Evolutionary conservation across 768 basidiomycete genomes (phyloP), one percentile per base, ranked within the genome.

Genomic region (Termitomyces titanicus): DNA sequence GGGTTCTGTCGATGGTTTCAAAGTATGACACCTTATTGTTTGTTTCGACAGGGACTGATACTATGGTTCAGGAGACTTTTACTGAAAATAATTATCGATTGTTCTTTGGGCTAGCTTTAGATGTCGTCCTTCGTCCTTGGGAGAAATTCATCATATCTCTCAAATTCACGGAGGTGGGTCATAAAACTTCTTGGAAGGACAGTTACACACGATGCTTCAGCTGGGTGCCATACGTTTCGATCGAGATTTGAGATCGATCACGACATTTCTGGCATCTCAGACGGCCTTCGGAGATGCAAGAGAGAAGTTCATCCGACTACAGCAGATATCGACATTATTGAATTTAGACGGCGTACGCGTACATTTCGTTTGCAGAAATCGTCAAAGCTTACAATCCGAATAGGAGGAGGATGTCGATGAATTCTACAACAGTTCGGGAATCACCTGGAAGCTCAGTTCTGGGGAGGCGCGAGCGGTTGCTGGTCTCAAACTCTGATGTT

Each of bases 181-280:
- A 5, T 24, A 27, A 43, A n/a, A 42, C 11, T 15, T 45, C 13
- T 22, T 38, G 43, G 31, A n/a, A 13, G 22, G 40, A 47, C 18
- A 18, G 39, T 47, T 44, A 43, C 56, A 52, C 18, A 51, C 2
- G 20, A 7, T 47, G 44, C 17, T 51, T 15, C 61, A 98, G 95
- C 81, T 98, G 55, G 97, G 97, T 24, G 96, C 94, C 3, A 88
- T 99, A 56, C 88, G 94, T 15, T 95, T 97, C 66, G 97, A 99
- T 64, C 83, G 89, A 17, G 96, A 99, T 68, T 74, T 98, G 43
- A 82, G 96, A 24, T 82, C 92, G 4, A 82, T 98, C 59, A 85
- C 83, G 22, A 77, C 86, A 2, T 94, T 89, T 70, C 80, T 99
- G 12, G 86, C 90, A 1, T 85, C 90, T 2, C 97, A 97, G 66